Evolutionary conservation across 2,329 filamentous ascomycete genomes (phyloP).

Genomic region (Trichoderma sp.): DNA sequence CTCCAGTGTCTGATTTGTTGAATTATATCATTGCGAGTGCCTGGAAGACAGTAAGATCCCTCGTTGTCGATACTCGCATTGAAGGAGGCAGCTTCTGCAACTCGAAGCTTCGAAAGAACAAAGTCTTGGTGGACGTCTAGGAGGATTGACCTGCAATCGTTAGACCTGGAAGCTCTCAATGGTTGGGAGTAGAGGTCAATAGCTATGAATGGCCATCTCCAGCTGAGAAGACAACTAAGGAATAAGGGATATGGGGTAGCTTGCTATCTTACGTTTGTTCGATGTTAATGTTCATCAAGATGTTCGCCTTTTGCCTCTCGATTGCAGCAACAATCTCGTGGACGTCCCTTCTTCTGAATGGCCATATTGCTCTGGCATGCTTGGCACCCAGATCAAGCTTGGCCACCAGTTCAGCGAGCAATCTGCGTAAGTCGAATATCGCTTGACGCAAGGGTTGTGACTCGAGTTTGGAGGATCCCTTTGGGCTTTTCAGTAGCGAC

Average conservation of each 20-base stretch:
- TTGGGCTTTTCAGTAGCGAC: slow-evolving; percentile 13
- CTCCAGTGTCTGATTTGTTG: slow-evolving; percentile 35
- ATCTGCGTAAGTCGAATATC: slow-evolving; percentile 9
- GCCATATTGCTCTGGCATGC: slow-evolving; percentile 25
- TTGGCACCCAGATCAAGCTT: slow-evolving; percentile 25
- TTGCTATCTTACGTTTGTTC: slow-evolving; percentile 25
- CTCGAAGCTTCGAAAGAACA: slow-evolving; percentile 32
- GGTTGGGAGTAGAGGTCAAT: not conserved
- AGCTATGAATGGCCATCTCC: not conserved
- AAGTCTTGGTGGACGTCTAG: slow-evolving; percentile 32
- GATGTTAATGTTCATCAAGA: slow-evolving; percentile 18
- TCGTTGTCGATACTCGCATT: slow-evolving; percentile 39
- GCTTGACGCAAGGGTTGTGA: slow-evolving; percentile 11
- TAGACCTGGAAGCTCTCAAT: not conserved
- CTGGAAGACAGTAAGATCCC: slow-evolving; percentile 38
- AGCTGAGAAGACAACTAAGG: not conserved
- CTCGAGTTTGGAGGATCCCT: slow-evolving; percentile 21
- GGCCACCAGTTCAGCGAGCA: slow-evolving; percentile 9
- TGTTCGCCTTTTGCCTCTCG: slow-evolving; percentile 18
- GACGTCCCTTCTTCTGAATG: slow-evolving; percentile 24
- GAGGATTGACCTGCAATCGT: not conserved
- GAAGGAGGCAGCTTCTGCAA: slow-evolving; percentile 37
- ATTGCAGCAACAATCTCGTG: slow-evolving; percentile 7
- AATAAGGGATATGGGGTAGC: not conserved
- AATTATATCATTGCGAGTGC: slow-evolving; percentile 41